Base-by-base conservation (phyloP, 768 basidiomycete species). In the Amanita muscaria region DNA sequence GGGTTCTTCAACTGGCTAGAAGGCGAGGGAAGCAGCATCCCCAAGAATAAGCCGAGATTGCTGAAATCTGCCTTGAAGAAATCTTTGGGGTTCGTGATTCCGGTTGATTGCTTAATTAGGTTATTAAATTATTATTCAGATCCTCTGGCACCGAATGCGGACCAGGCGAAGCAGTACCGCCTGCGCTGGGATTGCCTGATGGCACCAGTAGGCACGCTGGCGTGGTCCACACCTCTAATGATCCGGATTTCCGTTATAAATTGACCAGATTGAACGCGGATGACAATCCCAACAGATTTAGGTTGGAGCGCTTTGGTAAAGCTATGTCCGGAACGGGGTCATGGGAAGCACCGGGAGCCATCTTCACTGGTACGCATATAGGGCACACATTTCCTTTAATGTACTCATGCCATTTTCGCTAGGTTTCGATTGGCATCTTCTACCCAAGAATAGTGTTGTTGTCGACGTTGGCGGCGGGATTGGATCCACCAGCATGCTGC, bases 1-100 rank as follows among this genome's bases (percentile, higher is more conserved):
- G 72, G 72, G 2, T 86, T 74, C 54, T 88, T 88, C 51, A 76
- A 73, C 15, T 88, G 86, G 86, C 65, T 88, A 5, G 86, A 88
- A 58, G 74, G 74, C 15, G 70, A 71, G 18, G 69, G 30, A 24
- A 39, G 19, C 25, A 15, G 14, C 7, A 12, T 8, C 6, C 23
- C 27, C 5, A 38, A 45, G 23, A 35, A 31, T 29, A 36, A 19
- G 18, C 6, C 25, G 38, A 45, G 25, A 16, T 18, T 10, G 21
- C 7, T 33, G 21, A 35, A 19, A 24, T 35, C 44, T 27, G 44
- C 5, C 34, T 22, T 25, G 31, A 27, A 32, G 25, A 19, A 14
- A 35, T 24, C 16, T 14, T 31, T 39, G 22, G 37, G 34, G 44
- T 46, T 46, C 19, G 44, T 46, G 37, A 35, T 39, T 39, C 36